These are phyloP conservation scores for Mycena indigotica DNA, from an alignment of 768 basidiomycete genomes.

Conservation along the genomic window DNA sequence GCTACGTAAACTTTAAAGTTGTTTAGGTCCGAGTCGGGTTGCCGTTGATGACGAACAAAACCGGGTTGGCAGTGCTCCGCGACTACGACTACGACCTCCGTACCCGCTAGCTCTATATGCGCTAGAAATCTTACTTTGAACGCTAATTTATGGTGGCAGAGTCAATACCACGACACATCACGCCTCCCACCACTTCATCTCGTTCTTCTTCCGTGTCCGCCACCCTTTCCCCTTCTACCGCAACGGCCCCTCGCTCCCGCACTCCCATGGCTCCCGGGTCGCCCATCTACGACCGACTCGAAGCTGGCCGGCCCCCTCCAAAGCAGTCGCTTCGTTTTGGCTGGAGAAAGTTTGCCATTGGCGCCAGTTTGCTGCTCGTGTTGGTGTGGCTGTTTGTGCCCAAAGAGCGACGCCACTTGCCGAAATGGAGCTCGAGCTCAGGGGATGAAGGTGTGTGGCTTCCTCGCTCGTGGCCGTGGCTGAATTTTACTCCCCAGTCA, in stretches of 20 bases:
- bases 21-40: too few species aligned
- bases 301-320: constrained; percentile 58
- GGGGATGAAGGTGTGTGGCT: constrained; percentile 18
- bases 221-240: constrained; percentile 4
- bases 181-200: not conserved
- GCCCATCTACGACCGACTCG: constrained; percentile 61
- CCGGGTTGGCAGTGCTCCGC: not conserved
- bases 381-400: constrained; percentile 74
- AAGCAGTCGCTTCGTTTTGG: constrained; percentile 34
- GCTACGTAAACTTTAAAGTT: too few species aligned
- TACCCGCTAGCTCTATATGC: too few species aligned
- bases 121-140: not conserved
- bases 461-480: not conserved
- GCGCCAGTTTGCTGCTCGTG: constrained; percentile 54
- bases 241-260: constrained; percentile 2
- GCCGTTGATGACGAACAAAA: not conserved
- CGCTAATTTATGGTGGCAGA: not conserved
- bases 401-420: constrained; percentile 26
- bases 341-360: constrained; percentile 73
- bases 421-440: constrained; percentile 23
- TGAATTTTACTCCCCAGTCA: not conserved
- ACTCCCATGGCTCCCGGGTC: constrained; percentile 28
- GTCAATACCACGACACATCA: not conserved
- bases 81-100: too few species aligned
- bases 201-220: constrained; percentile 10